Percentiles rank a stretch among this genome's conserved stretches.
Conservation (phyloP, 2,329 filamentous ascomycete species). For the Aureobasidium sp. region DNA sequence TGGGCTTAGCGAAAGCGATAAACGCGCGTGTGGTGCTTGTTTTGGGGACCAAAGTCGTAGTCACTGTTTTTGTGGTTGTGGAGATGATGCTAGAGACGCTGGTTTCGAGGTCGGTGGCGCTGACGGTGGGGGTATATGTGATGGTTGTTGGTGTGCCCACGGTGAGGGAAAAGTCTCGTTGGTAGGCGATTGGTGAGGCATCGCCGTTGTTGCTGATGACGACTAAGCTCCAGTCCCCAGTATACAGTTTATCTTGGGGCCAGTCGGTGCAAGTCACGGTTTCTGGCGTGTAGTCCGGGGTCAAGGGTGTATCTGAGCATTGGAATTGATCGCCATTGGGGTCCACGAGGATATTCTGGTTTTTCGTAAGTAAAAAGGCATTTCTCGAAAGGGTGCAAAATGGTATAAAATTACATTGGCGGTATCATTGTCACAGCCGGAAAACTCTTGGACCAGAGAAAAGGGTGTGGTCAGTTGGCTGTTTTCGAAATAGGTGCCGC, state of each 20-base stretch:
- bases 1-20: background rate
- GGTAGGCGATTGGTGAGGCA: conserved; percentile 38
- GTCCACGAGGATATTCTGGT: conserved; percentile 34
- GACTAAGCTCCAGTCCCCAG: conserved; percentile 38
- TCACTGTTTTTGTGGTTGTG: background rate
- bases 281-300: conserved; percentile 29
- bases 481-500: conserved; percentile 41
- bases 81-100: background rate
- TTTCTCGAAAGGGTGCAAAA: too few relatives aligned
- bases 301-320: conserved; percentile 35
- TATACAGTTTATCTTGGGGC: conserved; percentile 35
- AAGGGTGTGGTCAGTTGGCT: conserved; percentile 34
- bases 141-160: conserved; percentile 31
- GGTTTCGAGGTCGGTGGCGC: conserved; percentile 1
- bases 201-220: conserved; percentile 37
- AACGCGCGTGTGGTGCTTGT: background rate
- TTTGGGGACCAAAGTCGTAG: background rate
- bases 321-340: conserved; percentile 34
- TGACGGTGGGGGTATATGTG: conserved; percentile 22
- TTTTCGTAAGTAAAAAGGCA: background rate
- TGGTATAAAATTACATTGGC: conserved; percentile 23
- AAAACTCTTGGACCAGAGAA: conserved; percentile 38
- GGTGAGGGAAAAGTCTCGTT: conserved; percentile 34
- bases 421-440: conserved; percentile 35
- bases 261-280: conserved; percentile 6